Percentiles rank a stretch among this genome's conserved stretches.
Evolutionary conservation across 805 yeast genomes (phyloP).

Genomic region (Ogataea salicorniae): DNA sequence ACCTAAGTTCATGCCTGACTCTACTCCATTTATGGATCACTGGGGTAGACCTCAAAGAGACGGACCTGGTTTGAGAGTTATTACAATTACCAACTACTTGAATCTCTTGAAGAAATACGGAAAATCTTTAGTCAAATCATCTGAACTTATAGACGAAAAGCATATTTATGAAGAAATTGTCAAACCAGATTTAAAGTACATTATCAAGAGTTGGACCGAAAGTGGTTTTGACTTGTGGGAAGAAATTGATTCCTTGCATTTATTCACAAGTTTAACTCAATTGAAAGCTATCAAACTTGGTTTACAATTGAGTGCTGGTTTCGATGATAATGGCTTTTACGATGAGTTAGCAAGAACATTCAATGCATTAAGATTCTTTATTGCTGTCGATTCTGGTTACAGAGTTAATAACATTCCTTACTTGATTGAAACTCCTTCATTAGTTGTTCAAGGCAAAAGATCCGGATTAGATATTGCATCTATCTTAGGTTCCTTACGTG

Average conservation of each 20-base stretch:
- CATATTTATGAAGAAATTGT: constrained; percentile 47
- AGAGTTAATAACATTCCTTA: constrained; percentile 40
- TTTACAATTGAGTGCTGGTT: constrained; percentile 30
- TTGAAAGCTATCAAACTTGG: constrained; percentile 64
- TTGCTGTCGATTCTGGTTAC: constrained; percentile 39
- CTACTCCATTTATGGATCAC: constrained; percentile 49
- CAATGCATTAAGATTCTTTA: constrained; percentile 33
- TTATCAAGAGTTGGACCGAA: constrained; percentile 54
- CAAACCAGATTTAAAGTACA: constrained; percentile 66
- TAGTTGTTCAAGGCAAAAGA: constrained; percentile 36
- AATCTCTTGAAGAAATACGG: constrained; percentile 34
- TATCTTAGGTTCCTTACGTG: constrained; percentile 44
- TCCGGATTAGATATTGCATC: constrained; percentile 79
- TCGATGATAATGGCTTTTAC: constrained; percentile 30
- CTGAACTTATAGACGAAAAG: constrained; percentile 30
- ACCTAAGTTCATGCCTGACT: constrained; percentile 76
- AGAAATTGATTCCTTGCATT: constrained; percentile 69
- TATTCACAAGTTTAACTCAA: constrained; percentile 75
- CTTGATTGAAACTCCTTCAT: constrained; percentile 65
- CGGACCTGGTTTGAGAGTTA: constrained; percentile 82
- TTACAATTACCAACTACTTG: constrained; percentile 56
- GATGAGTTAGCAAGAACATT: constrained; percentile 28
- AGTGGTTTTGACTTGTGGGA: constrained; percentile 92
- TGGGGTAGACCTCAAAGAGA: constrained; percentile 98
- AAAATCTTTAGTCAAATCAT: constrained; percentile 19